Conservation (phyloP, 2,329 filamentous ascomycete species). For the Parastagonospora nodorum region DNA sequence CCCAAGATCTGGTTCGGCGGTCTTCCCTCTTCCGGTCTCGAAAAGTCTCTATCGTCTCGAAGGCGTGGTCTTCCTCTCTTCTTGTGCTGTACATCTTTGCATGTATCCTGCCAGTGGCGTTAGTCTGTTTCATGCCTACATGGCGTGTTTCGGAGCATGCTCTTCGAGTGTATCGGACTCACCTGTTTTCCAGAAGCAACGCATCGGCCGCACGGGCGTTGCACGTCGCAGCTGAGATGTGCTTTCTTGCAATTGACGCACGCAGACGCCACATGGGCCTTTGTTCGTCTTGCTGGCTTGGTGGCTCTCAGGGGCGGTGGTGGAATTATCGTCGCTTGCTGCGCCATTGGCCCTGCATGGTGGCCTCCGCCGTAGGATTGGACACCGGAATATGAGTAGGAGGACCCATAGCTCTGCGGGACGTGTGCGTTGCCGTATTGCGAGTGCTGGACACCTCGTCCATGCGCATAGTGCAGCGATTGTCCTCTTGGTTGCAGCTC, state of each 20-base stretch:
- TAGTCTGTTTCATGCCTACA: slow-evolving; percentile 4
- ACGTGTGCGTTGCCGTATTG: slow-evolving; percentile 29
- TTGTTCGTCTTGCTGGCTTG: slow-evolving; percentile 57
- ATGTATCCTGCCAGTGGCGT: slow-evolving; percentile 64
- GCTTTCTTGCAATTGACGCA: slow-evolving; percentile 86
- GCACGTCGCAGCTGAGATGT: slow-evolving; percentile 70
- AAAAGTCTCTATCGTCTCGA: slow-evolving; percentile 60
- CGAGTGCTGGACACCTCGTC: slow-evolving; percentile 29
- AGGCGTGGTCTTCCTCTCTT: slow-evolving; percentile 79
- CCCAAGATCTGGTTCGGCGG: slow-evolving; percentile 33
- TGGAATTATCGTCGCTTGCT: slow-evolving; percentile 39
- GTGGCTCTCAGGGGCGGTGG: slow-evolving; percentile 35
- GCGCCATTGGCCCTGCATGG: slow-evolving; percentile 36
- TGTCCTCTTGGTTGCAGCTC: slow-evolving; percentile 31
- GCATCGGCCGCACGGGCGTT: slow-evolving; percentile 79
- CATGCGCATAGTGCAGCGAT: slow-evolving; percentile 32
- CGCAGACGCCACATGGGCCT: slow-evolving; percentile 82
- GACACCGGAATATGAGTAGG: slow-evolving; percentile 29
- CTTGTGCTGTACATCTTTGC: slow-evolving; percentile 84
- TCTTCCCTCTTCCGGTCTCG: slow-evolving; percentile 35
- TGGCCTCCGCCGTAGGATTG: slow-evolving; percentile 34
- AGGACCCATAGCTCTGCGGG: slow-evolving; percentile 36
- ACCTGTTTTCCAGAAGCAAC: slow-evolving; percentile 74
- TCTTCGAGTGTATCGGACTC: slow-evolving; percentile 26
- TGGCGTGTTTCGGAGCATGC: background rate